A percentile compares a stretch with the other conserved stretches of the same genome.
phyloP scores from a whole-genome alignment of 2,329 filamentous ascomycete genomes.

The Colletotrichum simmondsii region DNA sequence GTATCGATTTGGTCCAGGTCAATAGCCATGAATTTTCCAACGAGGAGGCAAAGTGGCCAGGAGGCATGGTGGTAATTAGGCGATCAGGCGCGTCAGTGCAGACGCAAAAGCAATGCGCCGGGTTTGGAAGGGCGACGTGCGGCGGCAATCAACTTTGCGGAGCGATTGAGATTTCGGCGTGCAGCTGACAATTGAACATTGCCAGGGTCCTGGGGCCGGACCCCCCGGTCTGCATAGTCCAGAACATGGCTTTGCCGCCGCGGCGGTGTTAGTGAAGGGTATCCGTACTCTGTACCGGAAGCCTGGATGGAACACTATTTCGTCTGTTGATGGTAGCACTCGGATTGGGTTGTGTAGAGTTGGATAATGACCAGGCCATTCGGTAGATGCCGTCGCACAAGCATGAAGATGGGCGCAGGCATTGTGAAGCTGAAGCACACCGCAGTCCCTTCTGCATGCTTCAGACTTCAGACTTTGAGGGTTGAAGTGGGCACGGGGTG shows the following conservation, averaged over 20 bases:
- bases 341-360: neutral
- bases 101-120: neutral
- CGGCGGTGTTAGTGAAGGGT: neutral
- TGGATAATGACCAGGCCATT: neutral
- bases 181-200: constrained; percentile 5
- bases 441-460: constrained; percentile 2
- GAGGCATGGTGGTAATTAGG: neutral
- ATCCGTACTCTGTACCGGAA: neutral
- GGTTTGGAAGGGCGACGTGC: neutral
- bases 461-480: constrained; percentile 12
- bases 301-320: neutral
- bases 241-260: neutral
- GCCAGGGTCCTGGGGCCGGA: neutral
- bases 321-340: neutral
- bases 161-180: constrained; percentile 6
- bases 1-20: neutral
- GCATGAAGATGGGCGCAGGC: constrained; percentile 16
- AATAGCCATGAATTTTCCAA: neutral
- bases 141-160: neutral
- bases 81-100: constrained; percentile 17
- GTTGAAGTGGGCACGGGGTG: neutral
- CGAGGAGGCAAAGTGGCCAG: neutral
- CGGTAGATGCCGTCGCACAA: constrained; percentile 21
- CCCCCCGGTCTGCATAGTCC: neutral
- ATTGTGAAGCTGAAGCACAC: constrained; percentile 26